Base-by-base conservation (phyloP, 177 flowering plant species). In the Vitis hybrid region DNA sequence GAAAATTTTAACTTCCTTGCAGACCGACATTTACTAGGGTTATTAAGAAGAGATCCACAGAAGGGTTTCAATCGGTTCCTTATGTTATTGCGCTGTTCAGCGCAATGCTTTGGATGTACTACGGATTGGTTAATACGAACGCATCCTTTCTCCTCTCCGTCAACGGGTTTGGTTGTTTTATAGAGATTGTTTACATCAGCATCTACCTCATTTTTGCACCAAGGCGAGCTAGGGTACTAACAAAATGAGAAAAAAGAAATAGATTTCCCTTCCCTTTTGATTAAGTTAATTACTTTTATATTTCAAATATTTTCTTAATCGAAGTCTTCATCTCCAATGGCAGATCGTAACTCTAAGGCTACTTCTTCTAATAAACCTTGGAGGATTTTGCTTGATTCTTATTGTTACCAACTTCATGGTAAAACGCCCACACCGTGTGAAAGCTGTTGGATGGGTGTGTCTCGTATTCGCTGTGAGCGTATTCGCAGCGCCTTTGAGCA, bases 51-150 rank as follows among this genome's bases (percentile, higher is more conserved):
- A 72, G 56, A 49, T 67, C 69, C 1, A 58, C 75, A 11, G 65
- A 72, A 58, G 75, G 72, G n/a, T 76, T 67, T 56, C 75, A 76
- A 16, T 72, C 72, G 18, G 10, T 76, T 2, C 79, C 79, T 3
- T 76, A 76, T 32, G 21, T 66, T 6, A 62, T 72, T 4, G 59
- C 66, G 3, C 54, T 76, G 11, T 67, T 76, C 49, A 76, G 79
- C 50, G 71, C 72, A 18, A 8, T 59, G 60, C 56, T 72, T 4
- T 76, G 65, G 68, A 7, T 76, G 0, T 76, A 72, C 68, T 76
- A 76, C 21, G 79, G 72, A 3, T 40, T 76, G 2, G 30, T 32
- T 13, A 21, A 65, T 5, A 27, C 24, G 6, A 32, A 5, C 3
- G 56, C 56, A 11, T 16, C 52, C 56, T 56, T 65, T 30, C 58